Conservation (phyloP, 2,329 filamentous ascomycete genomes). For the Bipolaris gigantea region DNA sequence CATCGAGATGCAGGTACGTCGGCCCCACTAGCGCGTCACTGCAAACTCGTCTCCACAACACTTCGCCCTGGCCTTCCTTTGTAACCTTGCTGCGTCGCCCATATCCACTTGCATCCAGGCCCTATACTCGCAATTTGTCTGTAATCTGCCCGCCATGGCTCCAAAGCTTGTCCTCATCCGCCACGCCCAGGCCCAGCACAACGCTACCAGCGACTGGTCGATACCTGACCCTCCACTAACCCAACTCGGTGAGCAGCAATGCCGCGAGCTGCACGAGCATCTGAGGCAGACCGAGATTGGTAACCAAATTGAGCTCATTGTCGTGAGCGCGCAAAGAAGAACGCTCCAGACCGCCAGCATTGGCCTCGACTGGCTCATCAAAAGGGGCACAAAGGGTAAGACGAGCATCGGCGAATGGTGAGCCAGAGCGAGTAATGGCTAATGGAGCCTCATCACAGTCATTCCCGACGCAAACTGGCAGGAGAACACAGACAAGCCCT, state of each 20-base stretch:
- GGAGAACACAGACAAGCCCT: constrained; percentile 56
- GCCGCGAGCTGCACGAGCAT: constrained; percentile 44
- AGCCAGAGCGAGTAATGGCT: not conserved
- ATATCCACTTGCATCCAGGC: not conserved
- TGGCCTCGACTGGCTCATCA: constrained; percentile 61
- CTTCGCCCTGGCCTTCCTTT: constrained; percentile 1
- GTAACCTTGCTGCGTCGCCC: not conserved
- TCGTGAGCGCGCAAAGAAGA: constrained; percentile 67
- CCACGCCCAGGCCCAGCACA: constrained; percentile 52
- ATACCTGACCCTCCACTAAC: constrained; percentile 49
- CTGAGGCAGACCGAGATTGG: constrained; percentile 44
- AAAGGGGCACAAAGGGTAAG: constrained; percentile 45
- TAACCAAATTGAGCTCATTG: constrained; percentile 56
- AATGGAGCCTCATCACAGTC: constrained; percentile 35
- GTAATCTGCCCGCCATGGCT: constrained; percentile 36
- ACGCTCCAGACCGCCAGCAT: constrained; percentile 66
- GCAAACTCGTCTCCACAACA: constrained; percentile 6
- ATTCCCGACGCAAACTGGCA: constrained; percentile 66
- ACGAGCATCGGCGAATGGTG: not conserved
- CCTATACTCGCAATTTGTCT: not conserved
- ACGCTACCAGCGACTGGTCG: constrained; percentile 46
- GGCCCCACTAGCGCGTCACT: constrained; percentile 22
- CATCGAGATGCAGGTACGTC: constrained; percentile 20
- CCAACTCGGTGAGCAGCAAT: constrained; percentile 48
- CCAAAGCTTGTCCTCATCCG: constrained; percentile 52